phyloP scores from a whole-genome alignment of 192 early-diverging fungal genomes.

The Coemansia reversa region DNA sequence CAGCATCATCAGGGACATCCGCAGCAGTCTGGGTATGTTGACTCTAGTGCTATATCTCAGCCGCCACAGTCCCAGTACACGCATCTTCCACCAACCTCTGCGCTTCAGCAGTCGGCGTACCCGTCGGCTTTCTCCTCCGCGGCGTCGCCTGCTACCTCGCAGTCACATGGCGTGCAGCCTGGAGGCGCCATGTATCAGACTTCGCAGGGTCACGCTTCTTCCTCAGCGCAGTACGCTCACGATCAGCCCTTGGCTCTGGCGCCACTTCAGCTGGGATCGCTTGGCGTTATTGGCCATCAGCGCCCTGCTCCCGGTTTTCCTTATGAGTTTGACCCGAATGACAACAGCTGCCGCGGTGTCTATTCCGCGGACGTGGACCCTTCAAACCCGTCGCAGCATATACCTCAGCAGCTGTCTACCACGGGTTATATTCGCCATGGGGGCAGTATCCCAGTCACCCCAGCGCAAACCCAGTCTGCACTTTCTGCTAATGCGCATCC shows the following conservation, averaged over 20 bases:
- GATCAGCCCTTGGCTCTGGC: constrained; percentile 43
- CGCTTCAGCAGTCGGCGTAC: constrained; percentile 29
- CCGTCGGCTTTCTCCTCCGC: constrained; percentile 36
- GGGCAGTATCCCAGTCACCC: constrained; percentile 31
- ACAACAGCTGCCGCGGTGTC: constrained; percentile 42
- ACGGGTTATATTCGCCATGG: constrained; percentile 40
- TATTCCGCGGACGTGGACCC: constrained; percentile 45
- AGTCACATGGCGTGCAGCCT: constrained; percentile 19
- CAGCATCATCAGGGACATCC: constrained; percentile 20
- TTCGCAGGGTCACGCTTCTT: constrained; percentile 23
- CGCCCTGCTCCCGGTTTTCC: constrained; percentile 34
- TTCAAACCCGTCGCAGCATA: constrained; percentile 16
- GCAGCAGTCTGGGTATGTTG: constrained; percentile 21
- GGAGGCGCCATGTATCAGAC: constrained; percentile 38
- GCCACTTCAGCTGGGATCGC: constrained; percentile 40
- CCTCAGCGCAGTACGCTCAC: constrained; percentile 53
- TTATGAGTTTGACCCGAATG: constrained; percentile 51
- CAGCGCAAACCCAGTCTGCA: constrained; percentile 14
- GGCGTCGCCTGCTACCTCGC: constrained; percentile 14
- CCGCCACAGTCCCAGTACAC: constrained; percentile 19
- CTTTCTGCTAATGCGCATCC: constrained; percentile 16
- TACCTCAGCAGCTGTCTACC: constrained; percentile 40
- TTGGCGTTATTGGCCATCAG: constrained; percentile 46
- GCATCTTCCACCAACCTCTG: constrained; percentile 28
- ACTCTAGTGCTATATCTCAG: constrained; percentile 18